Conservation (phyloP, 768 basidiomycete species). For the Mycena filopes region DNA sequence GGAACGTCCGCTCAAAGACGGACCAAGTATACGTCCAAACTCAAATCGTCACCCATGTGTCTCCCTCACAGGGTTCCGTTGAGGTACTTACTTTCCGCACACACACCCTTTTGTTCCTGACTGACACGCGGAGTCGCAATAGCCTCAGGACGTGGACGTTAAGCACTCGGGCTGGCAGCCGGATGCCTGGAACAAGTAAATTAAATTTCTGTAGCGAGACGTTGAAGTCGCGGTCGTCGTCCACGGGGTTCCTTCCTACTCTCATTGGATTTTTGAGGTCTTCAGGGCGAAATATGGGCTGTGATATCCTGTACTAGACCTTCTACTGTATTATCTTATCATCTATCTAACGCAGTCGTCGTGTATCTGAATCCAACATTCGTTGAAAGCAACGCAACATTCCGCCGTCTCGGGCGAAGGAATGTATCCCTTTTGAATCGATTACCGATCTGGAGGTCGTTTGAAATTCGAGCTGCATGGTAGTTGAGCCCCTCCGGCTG, state of each 20-base stretch:
- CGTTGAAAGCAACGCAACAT: too few relatives aligned
- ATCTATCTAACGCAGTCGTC: too few relatives aligned
- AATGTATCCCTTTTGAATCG: too few relatives aligned
- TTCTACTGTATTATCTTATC: background rate
- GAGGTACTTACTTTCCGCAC: slow-evolving; percentile 6
- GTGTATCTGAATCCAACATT: too few relatives aligned
- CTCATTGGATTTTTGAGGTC: background rate
- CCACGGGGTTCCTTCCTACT: background rate
- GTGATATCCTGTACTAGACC: slow-evolving; percentile 3
- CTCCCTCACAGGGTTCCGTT: slow-evolving; percentile 23
- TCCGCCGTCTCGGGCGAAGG: too few relatives aligned
- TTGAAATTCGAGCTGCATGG: too few relatives aligned
- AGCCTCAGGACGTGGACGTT: slow-evolving; percentile 16
- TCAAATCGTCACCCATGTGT: slow-evolving; percentile 26
- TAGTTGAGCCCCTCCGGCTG: too few relatives aligned
- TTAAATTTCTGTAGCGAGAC: too few relatives aligned
- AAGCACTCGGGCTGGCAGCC: slow-evolving; percentile 26
- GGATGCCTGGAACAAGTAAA: slow-evolving; percentile 14
- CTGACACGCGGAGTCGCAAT: too few relatives aligned
- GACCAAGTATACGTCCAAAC: slow-evolving; percentile 29
- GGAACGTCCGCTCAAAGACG: slow-evolving; percentile 2
- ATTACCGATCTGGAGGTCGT: too few relatives aligned
- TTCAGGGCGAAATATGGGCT: background rate
- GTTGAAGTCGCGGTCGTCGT: too few relatives aligned
- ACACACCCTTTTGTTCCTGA: background rate